Evolutionary conservation across 345 rosid genomes (phyloP).

Genomic region (Boechera stricta): DNA sequence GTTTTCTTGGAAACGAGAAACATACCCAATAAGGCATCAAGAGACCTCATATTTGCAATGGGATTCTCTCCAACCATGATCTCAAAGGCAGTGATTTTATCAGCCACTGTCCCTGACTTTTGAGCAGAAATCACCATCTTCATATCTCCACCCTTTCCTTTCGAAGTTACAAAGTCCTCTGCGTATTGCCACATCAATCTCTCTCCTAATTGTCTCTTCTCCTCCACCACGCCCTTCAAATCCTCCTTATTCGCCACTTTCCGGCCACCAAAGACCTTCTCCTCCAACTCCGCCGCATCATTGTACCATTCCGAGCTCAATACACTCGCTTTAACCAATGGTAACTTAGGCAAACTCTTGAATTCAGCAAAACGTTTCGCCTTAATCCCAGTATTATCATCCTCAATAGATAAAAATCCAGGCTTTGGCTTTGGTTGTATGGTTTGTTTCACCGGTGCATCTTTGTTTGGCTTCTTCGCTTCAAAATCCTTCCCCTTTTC

Average conservation of each 20-base stretch:
- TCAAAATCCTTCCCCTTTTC: conserved; percentile 19
- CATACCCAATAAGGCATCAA: conserved; percentile 89
- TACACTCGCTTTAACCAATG: conserved; percentile 72
- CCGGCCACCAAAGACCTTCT: conserved; percentile 61
- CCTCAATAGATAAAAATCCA: conserved; percentile 62
- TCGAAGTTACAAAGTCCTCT: conserved; percentile 63
- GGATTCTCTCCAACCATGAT: conserved; percentile 90
- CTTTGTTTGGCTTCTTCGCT: conserved; percentile 20
- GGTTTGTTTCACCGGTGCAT: conserved; percentile 2
- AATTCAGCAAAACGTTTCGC: conserved; percentile 50
- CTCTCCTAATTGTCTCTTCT: conserved; percentile 82
- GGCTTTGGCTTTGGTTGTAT: conserved; percentile 58
- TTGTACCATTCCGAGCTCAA: conserved; percentile 71
- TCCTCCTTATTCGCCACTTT: conserved; percentile 55
- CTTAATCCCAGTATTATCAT: conserved; percentile 33
- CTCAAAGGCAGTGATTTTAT: conserved; percentile 90
- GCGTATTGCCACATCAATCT: conserved; percentile 80
- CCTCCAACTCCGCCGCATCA: conserved; percentile 78
- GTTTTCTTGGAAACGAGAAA: neutral
- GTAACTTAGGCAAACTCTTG: conserved; percentile 69
- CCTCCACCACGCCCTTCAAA: conserved; percentile 60
- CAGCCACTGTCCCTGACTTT: conserved; percentile 92
- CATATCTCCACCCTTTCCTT: conserved; percentile 82
- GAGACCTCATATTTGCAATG: conserved; percentile 85
- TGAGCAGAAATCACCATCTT: conserved; percentile 87